These are phyloP conservation scores for Amanita fuliginea DNA, from an alignment of 768 basidiomycete genomes.

Conservation along the genomic window DNA sequence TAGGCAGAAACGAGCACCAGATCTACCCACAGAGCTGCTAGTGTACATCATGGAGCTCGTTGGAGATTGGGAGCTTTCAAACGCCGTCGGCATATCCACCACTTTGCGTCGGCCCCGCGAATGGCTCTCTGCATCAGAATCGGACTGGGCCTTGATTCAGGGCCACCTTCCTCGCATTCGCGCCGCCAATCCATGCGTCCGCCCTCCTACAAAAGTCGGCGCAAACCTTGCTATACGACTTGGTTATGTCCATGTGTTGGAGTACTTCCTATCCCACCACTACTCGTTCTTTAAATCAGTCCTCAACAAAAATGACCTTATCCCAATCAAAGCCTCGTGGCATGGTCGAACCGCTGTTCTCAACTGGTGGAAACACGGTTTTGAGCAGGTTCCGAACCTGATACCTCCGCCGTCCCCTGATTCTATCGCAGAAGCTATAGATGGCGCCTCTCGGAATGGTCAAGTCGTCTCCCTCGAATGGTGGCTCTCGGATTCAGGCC, in stretches of 20 bases:
- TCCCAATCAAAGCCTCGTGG: slow-evolving; percentile 69
- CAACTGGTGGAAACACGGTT: slow-evolving; percentile 70
- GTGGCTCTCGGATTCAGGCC: slow-evolving; percentile 57
- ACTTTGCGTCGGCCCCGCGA: slow-evolving; percentile 52
- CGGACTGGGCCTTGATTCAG: slow-evolving; percentile 65
- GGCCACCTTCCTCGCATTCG: slow-evolving; percentile 51
- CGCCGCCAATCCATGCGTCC: slow-evolving; percentile 40
- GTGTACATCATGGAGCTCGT: slow-evolving; percentile 69
- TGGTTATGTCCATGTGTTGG: slow-evolving; percentile 65
- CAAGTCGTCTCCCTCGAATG: slow-evolving; percentile 68
- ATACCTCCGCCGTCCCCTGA: slow-evolving; percentile 41
- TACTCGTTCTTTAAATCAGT: slow-evolving; percentile 51
- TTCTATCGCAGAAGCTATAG: slow-evolving; percentile 60
- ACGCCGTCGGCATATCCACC: slow-evolving; percentile 66
- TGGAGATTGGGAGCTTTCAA: slow-evolving; percentile 78
- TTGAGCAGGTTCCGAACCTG: slow-evolving; percentile 49
- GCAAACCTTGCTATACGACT: slow-evolving; percentile 60
- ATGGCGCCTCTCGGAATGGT: slow-evolving; percentile 70
- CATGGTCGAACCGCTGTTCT: slow-evolving; percentile 66
- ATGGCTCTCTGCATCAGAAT: slow-evolving; percentile 60
- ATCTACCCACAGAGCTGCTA: slow-evolving; percentile 68
- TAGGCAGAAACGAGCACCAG: slow-evolving; percentile 26
- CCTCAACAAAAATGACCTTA: slow-evolving; percentile 48
- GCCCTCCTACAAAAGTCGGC: slow-evolving; percentile 61
- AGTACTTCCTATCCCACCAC: slow-evolving; percentile 59